Base-by-base conservation (phyloP, 306 rosid genomes). In the Cotoneaster glaucophyllus region DNA sequence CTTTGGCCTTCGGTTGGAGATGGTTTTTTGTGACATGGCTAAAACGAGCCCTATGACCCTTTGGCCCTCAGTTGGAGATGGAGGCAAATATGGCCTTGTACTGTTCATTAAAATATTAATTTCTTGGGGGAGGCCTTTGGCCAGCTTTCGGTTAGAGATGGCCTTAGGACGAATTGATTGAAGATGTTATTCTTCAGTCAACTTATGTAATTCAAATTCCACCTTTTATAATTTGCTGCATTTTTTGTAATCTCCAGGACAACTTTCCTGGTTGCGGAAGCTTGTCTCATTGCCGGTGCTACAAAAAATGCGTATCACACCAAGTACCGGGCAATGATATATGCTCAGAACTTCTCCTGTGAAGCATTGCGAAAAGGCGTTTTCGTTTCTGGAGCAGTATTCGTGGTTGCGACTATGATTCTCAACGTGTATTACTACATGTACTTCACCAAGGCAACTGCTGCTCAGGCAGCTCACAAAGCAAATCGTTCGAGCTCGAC, bases 251-350 rank as follows among this genome's bases (percentile, higher is more conserved):
- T 67, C 75, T 66, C 26, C 88, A 90, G 95, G 96, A 77, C 80
- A 53, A 85, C 96, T 26, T 95, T 95, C 86, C 74, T 95, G 73
- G 86, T 89, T 13, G 99, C 98, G 1, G 97, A 95, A 84, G 84
- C 97, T 17, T 95, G 98, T 77, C 78, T 95, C 73, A 89, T 95
- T 78, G 97, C 98, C 0, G 99, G 99, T 22, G 97, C 99, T 21
- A 87, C 81, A 3, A 95, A 82, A 86, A 95, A 92, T 69, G 99
- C 99, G 1, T 95, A 95, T 82, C 99, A 95, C 82, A 92, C 99
- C 26, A 92, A 89, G 80, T 95, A 89, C 86, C 84, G 97, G 48
- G 88, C 72, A 67, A 69, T 92, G 83, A 81, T 94, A 67, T 87
- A 82, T 53, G 99, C 97, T 22, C 96, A 95, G 64, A 83, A 85